Evolutionary conservation across 1,284 basidiomycete genomes (phyloP), one percentile per base, ranked within the genome.

Genomic region (Cystobasidium slooffiae): DNA sequence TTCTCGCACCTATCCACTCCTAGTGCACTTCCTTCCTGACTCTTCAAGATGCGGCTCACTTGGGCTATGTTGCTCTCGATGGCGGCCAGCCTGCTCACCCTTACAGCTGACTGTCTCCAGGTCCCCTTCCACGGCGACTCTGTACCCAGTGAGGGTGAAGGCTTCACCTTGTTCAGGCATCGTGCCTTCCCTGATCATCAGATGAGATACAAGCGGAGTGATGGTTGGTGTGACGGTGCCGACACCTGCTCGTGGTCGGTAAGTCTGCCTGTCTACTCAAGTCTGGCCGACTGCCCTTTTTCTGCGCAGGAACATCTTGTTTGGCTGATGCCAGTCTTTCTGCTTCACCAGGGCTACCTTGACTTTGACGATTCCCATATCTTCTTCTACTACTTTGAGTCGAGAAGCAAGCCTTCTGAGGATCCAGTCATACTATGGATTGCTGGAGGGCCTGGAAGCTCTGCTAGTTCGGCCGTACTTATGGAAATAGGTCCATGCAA

Each of bases 401-500:
- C 80, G 10, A 78, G 82, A 56, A 77, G 75, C 75, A 78, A 80
- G 68, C 82, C 82, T 56, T 75, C 76, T 63, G 77, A 80, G 16
- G 82, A 83, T 75, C 82, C 82, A 44, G 77, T 83, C 46, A 78
- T 82, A 22, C 76, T 83, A 62, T 83, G 82, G 82, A 80, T 83
- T 68, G 82, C 82, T 75, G 82, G 82, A 31, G 82, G 31, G 5
- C 31, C 31, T 31, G 31, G 31, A 31, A 31, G 31, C 31, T 31
- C 31, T 31, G 31, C 31, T 31, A 31, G 31, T 31, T 31, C 5
- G 31, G 51, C 59, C 12, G 22, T 85, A 39, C 84, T 85, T 68
- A 84, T 84, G 82, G 85, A 86, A 77, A 80, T 85, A 6, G 84
- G 84, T 46, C 78, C 78, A 12, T 81, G 77, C 39, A 51, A 68